phyloP scores from a whole-genome alignment of 2,329 filamentous ascomycete genomes.

The Dryadomyces sulphureus region DNA sequence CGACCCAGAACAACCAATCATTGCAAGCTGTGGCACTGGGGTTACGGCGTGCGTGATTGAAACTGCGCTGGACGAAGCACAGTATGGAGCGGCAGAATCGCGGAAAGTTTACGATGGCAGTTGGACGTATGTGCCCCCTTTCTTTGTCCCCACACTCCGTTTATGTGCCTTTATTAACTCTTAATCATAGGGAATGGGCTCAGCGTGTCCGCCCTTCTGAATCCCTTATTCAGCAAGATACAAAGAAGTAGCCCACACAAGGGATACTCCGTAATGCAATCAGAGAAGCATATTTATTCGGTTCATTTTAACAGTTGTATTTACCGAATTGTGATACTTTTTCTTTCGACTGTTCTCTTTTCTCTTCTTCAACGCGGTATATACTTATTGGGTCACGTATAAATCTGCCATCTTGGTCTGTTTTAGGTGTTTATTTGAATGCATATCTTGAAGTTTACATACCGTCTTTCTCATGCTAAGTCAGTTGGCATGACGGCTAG shows the following conservation, averaged over 20 bases:
- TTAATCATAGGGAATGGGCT: constrained; percentile 10
- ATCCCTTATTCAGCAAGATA: constrained; percentile 7
- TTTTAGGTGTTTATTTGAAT: too few relatives aligned
- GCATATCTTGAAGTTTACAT: too few relatives aligned
- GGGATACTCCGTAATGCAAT: not conserved
- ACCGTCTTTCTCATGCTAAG: too few relatives aligned
- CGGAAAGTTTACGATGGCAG: constrained; percentile 86
- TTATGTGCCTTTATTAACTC: not conserved
- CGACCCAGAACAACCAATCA: constrained; percentile 64
- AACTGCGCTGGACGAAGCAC: constrained; percentile 66
- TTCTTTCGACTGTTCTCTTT: too few relatives aligned
- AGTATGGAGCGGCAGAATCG: constrained; percentile 50
- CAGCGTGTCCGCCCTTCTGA: constrained; percentile 11
- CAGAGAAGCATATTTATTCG: not conserved
- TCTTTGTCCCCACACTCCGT: not conserved
- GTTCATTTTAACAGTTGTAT: too few relatives aligned
- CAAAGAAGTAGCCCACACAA: not conserved
- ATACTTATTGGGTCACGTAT: too few relatives aligned
- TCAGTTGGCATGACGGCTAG: too few relatives aligned
- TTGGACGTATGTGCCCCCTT: constrained; percentile 67
- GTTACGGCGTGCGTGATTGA: constrained; percentile 89
- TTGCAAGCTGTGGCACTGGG: constrained; percentile 82
- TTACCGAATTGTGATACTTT: too few relatives aligned
- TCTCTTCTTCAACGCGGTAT: too few relatives aligned
- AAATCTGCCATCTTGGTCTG: too few relatives aligned